Conservation (phyloP, 768 basidiomycete species). For the Pleurotus sapidus region DNA sequence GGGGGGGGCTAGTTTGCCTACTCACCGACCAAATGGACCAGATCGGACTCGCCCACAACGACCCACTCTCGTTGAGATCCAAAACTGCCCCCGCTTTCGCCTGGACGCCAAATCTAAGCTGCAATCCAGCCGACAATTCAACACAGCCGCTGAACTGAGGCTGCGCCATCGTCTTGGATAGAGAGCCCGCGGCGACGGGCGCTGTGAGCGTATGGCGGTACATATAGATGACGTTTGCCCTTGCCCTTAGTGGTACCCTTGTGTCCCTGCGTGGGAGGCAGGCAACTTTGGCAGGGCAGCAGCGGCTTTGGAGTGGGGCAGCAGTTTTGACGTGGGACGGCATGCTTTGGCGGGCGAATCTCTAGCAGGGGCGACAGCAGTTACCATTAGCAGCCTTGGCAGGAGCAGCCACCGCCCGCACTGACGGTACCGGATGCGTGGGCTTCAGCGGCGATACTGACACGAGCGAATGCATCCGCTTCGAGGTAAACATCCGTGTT, state of each 20-base stretch:
- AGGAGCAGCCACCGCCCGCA: not conserved
- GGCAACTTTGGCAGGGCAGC: too few relatives aligned
- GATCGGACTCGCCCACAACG: not conserved
- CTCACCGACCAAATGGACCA: slow-evolving; percentile 1
- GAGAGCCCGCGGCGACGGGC: not conserved
- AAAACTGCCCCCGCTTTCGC: not conserved
- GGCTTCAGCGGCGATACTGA: not conserved
- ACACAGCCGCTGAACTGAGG: not conserved
- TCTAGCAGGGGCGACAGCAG: too few relatives aligned
- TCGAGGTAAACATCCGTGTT: not conserved
- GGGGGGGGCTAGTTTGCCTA: not conserved
- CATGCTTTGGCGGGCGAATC: too few relatives aligned
- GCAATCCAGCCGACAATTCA: not conserved
- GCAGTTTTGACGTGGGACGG: too few relatives aligned
- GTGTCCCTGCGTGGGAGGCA: too few relatives aligned
- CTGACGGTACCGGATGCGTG: not conserved
- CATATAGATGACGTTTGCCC: not conserved
- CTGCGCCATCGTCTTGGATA: not conserved
- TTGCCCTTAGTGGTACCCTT: not conserved
- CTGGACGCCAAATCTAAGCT: not conserved
- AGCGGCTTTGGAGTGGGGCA: too few relatives aligned
- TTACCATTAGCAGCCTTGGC: too few relatives aligned
- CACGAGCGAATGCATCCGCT: not conserved
- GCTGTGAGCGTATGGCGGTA: not conserved
- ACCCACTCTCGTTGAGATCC: not conserved